Evolutionary conservation across 1,284 basidiomycete genomes (phyloP).

Genomic region (Tylopilus sp.): DNA sequence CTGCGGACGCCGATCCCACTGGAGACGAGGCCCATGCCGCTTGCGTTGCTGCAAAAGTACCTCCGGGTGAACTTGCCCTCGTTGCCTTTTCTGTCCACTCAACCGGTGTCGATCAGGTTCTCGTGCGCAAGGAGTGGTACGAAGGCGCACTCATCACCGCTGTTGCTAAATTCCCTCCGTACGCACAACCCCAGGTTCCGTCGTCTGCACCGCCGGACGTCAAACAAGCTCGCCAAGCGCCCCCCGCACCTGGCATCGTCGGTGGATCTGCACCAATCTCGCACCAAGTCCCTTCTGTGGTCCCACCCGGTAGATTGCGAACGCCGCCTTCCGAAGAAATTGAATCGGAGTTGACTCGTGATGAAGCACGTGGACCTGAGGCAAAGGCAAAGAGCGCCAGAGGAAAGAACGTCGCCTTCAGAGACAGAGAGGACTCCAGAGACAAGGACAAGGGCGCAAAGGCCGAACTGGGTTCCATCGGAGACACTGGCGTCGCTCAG

Average conservation of each 20-base stretch:
- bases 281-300: conserved; percentile 16
- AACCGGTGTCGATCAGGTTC: conserved; percentile 76
- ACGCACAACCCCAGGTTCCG: conserved; percentile 35
- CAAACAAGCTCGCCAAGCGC: conserved; percentile 38
- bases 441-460: conserved; percentile 44
- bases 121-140: conserved; percentile 79
- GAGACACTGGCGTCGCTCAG: conserved; percentile 51
- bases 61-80: conserved; percentile 69
- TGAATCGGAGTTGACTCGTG: conserved; percentile 58
- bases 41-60: conserved; percentile 73
- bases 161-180: conserved; percentile 60
- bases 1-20: conserved; percentile 71
- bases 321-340: conserved; percentile 72
- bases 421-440: conserved; percentile 50
- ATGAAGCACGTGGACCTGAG: conserved; percentile 53
- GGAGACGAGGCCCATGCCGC: conserved; percentile 77
- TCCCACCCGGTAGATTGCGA: conserved; percentile 44
- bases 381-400: conserved; percentile 48
- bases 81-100: conserved; percentile 81
- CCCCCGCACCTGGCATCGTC: conserved; percentile 30
- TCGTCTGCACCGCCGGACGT: conserved; percentile 33
- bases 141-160: conserved; percentile 57
- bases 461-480: conserved; percentile 42
- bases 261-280: conserved; percentile 12
- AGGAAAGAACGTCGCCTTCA: conserved; percentile 60